Evolutionary conservation across 805 yeast genomes (phyloP), one percentile per base, ranked within the genome.

Genomic region (Clavispora fructus): DNA sequence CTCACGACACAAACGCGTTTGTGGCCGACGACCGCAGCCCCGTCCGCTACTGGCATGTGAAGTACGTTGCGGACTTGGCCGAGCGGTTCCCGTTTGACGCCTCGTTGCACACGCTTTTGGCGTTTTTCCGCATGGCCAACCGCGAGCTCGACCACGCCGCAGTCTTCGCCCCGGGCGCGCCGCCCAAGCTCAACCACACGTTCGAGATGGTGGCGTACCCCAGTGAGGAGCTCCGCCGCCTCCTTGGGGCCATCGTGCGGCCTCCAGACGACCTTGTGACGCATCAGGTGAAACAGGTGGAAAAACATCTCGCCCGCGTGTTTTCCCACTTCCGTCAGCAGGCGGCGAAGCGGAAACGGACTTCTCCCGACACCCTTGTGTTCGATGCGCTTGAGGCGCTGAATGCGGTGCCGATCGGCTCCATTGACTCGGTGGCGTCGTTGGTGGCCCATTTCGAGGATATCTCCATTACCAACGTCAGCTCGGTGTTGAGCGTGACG

Each of bases 371-470:
- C 11, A 23, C 4, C 14, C 31, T 26, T 16, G 23, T 27, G 13
- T 39, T 25, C 10, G 41, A 39, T 8, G 23, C 29, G 19, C 31
- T 39, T 39, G 31, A 26, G 8, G 6, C 43, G 16, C 26, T 10
- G 27, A 25, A 30, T 31, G n/a, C 42, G 14, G 46, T 52, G 10
- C 40, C 45, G 10, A 50, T 52, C 16, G 42, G 35, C 25, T 30
- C 54, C 7, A 45, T 63, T 7, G 49, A 52, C 29, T 61, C 68
- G 0, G 42, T 60, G 11, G 41, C 49, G 7, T 41, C 46, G 11
- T 49, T 65, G 23, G 54, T 55, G 2, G 39, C 52, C 1, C 47
- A 54, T 29, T 50, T 61, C 9, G 57, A 58, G 29, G 47, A 49
- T 6, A 52, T 63, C 12, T 37, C 42, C 29, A 44, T 55, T 35